Evolutionary conservation across 2,329 filamentous ascomycete genomes (phyloP).

Genomic region (Drechslerella coelobrocha): DNA sequence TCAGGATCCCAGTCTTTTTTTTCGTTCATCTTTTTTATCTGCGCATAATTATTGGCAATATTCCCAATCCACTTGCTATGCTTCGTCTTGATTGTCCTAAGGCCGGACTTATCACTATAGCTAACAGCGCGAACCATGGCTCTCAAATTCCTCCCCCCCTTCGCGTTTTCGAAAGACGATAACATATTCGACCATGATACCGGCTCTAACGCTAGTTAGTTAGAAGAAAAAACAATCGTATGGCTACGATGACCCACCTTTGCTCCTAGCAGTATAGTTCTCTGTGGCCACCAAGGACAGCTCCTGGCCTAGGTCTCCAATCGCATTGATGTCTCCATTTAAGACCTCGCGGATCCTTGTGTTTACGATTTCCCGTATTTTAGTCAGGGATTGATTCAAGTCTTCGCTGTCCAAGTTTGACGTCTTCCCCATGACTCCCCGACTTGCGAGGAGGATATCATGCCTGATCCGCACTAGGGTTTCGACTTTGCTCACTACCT

Average conservation of each 20-base stretch:
- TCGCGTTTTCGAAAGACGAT: constrained; percentile 40
- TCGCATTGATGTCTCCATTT: constrained; percentile 26
- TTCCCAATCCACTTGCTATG: constrained; percentile 37
- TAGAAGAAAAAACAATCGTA: background rate
- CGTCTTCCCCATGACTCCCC: constrained; percentile 34
- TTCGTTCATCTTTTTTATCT: constrained; percentile 40
- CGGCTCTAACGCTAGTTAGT: constrained; percentile 22
- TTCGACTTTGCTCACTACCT: constrained; percentile 50
- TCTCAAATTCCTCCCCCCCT: constrained; percentile 43
- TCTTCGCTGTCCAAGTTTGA: constrained; percentile 36
- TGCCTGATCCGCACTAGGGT: constrained; percentile 52
- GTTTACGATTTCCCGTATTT: constrained; percentile 43
- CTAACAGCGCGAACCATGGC: constrained; percentile 47
- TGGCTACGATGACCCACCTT: constrained; percentile 6
- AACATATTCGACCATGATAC: constrained; percentile 40
- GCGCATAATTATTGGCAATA: constrained; percentile 32
- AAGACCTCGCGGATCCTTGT: constrained; percentile 47
- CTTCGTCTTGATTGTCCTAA: constrained; percentile 23
- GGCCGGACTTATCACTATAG: constrained; percentile 40
- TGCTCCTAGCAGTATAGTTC: constrained; percentile 5
- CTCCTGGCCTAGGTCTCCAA: constrained; percentile 26
- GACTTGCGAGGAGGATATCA: constrained; percentile 46
- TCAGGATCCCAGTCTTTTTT: constrained; percentile 48
- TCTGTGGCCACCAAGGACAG: constrained; percentile 20
- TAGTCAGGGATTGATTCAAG: constrained; percentile 32